Conservation (phyloP, 768 basidiomycete species). For the Amanita rimosa region DNA sequence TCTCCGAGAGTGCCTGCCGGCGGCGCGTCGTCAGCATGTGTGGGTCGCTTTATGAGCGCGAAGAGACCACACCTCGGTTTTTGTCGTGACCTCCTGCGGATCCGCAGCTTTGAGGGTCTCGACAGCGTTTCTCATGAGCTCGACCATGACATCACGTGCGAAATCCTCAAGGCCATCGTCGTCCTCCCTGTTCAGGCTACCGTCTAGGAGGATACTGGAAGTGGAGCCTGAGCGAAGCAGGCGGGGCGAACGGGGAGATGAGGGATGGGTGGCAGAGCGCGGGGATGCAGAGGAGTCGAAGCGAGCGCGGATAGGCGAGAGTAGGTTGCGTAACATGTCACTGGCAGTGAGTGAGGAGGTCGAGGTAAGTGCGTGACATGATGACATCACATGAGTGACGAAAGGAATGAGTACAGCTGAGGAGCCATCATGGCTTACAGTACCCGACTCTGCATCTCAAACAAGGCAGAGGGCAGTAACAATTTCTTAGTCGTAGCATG, state of each 20-base stretch:
- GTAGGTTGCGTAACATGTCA: constrained; percentile 43
- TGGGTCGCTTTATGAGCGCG: background rate
- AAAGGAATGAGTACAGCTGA: too few relatives aligned
- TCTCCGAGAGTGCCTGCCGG: constrained; percentile 48
- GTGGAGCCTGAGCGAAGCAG: constrained; percentile 6
- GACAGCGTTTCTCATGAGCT: constrained; percentile 58
- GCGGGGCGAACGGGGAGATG: constrained; percentile 9
- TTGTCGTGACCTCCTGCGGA: constrained; percentile 17
- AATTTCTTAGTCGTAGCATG: too few relatives aligned
- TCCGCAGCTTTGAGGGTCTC: constrained; percentile 52
- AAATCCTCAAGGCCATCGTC: constrained; percentile 52
- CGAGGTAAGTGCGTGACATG: too few relatives aligned
- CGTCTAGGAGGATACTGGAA: background rate
- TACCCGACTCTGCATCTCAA: too few relatives aligned
- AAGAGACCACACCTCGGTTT: constrained; percentile 27
- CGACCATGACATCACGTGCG: constrained; percentile 59
- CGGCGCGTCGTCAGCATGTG: background rate
- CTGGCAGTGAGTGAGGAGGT: too few relatives aligned
- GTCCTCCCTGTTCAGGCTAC: constrained; percentile 16
- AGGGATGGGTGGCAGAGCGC: background rate
- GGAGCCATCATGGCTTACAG: too few relatives aligned
- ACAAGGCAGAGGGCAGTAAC: too few relatives aligned
- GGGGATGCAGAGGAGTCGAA: constrained; percentile 25
- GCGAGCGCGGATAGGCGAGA: constrained; percentile 46
- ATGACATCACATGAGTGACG: too few relatives aligned